Conservation (phyloP, 2,329 filamentous ascomycete species). For the Cytospora chrysosperma region DNA sequence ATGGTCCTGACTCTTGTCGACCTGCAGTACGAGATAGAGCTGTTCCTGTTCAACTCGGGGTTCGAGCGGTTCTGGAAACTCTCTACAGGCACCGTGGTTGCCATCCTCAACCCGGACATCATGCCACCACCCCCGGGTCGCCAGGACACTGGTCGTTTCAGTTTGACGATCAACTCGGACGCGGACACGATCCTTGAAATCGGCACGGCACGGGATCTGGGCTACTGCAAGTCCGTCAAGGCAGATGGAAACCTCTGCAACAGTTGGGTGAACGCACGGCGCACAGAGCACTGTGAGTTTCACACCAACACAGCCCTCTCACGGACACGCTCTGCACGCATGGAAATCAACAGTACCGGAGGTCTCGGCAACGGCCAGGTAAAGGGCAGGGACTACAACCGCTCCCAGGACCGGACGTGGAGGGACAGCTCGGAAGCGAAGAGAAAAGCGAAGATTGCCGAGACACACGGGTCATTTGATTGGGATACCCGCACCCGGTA, state of each 20-base stretch:
- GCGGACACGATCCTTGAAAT: constrained; percentile 90
- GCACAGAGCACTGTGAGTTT: constrained; percentile 89
- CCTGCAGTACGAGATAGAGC: constrained; percentile 83
- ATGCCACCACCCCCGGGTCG: constrained; percentile 80
- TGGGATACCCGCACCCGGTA: constrained; percentile 56
- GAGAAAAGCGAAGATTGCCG: constrained; percentile 27
- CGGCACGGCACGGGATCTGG: constrained; percentile 79
- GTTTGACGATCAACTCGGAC: constrained; percentile 78
- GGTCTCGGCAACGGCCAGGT: constrained; percentile 37
- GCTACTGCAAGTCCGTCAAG: constrained; percentile 81
- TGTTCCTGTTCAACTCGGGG: constrained; percentile 88
- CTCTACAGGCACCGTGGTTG: constrained; percentile 85
- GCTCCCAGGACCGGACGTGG: constrained; percentile 28
- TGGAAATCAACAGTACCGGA: constrained; percentile 70
- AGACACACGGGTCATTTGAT: constrained; percentile 51
- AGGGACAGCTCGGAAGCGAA: constrained; percentile 33
- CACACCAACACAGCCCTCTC: constrained; percentile 81
- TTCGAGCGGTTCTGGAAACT: constrained; percentile 94
- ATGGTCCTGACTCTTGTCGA: constrained; percentile 90
- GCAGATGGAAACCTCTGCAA: constrained; percentile 81
- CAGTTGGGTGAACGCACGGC: constrained; percentile 82
- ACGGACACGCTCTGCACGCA: constrained; percentile 62
- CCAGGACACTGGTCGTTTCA: constrained; percentile 79
- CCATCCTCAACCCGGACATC: constrained; percentile 86
- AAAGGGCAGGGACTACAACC: constrained; percentile 25